Conservation (phyloP, 108 stramenopile species). For the Nitzschia sp. region DNA sequence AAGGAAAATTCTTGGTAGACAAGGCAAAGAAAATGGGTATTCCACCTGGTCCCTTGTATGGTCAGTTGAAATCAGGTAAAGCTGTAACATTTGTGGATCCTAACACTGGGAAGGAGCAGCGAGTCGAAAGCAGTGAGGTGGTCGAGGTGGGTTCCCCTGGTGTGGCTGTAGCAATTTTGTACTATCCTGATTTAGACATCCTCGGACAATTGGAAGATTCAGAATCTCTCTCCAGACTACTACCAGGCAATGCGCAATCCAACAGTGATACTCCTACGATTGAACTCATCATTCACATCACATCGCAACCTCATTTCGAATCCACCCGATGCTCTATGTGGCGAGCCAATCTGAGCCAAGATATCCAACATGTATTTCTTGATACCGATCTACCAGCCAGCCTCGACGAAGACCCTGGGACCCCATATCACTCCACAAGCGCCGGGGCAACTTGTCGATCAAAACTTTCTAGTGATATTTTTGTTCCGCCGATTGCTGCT, state of each 20-base stretch:
- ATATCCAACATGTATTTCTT: slow-evolving; percentile 55
- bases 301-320: slow-evolving; percentile 45
- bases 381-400: slow-evolving; percentile 35
- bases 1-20: slow-evolving; percentile 76
- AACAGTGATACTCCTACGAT: slow-evolving; percentile 9
- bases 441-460: slow-evolving; percentile 53
- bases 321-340: slow-evolving; percentile 40
- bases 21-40: slow-evolving; percentile 74
- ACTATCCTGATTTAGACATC: slow-evolving; percentile 37
- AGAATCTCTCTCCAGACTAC: slow-evolving; percentile 23
- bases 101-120: neutral
- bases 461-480: slow-evolving; percentile 33
- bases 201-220: slow-evolving; percentile 35
- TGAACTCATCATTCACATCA: slow-evolving; percentile 73
- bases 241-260: neutral
- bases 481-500: neutral
- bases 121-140: slow-evolving; percentile 64
- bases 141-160: slow-evolving; percentile 65
- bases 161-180: slow-evolving; percentile 60
- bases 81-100: slow-evolving; percentile 66
- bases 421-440: slow-evolving; percentile 60
- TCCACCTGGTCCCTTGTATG: slow-evolving; percentile 82
- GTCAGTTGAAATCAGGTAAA: slow-evolving; percentile 78
- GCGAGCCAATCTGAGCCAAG: slow-evolving; percentile 43
- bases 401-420: slow-evolving; percentile 16